Evolutionary conservation across 371 early-diverging fungal genomes (phyloP).

Genomic region (Synchytrium microbalum): DNA sequence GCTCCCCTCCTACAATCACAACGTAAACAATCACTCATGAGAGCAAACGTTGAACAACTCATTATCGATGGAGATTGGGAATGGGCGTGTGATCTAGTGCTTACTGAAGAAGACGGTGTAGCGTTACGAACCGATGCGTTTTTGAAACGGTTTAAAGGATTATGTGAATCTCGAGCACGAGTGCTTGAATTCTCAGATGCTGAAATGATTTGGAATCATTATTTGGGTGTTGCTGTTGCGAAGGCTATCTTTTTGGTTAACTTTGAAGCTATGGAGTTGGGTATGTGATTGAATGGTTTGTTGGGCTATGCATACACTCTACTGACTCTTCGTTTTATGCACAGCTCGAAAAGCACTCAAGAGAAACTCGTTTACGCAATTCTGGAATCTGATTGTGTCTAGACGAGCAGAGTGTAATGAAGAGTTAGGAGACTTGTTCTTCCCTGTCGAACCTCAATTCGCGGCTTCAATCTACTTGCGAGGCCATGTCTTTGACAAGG

Average conservation of each 20-base stretch:
- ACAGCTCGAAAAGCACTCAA: not conserved
- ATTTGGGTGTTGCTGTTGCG: not conserved
- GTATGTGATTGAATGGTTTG: not conserved
- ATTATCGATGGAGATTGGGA: not conserved
- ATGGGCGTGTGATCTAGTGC: not conserved
- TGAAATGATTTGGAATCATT: not conserved
- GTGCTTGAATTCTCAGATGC: too few species aligned
- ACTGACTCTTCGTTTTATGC: not conserved
- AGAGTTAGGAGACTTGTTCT: constrained; percentile 10
- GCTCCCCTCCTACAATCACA: not conserved
- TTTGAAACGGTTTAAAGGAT: not conserved
- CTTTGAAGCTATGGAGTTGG: not conserved
- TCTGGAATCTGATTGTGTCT: not conserved
- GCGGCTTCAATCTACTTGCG: constrained; percentile 8
- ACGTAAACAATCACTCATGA: not conserved
- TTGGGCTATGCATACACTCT: not conserved
- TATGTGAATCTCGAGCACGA: too few species aligned
- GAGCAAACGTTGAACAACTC: not conserved
- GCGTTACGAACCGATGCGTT: not conserved
- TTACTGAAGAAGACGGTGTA: not conserved
- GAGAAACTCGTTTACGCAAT: not conserved
- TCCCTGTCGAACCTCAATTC: not conserved
- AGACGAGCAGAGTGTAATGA: constrained; percentile 5
- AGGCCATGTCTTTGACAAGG: constrained; percentile 8
- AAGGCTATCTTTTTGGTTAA: not conserved